These are phyloP conservation scores for Pseudocercospora musae DNA, from an alignment of 2,329 filamentous ascomycete genomes.

Conservation along the genomic window DNA sequence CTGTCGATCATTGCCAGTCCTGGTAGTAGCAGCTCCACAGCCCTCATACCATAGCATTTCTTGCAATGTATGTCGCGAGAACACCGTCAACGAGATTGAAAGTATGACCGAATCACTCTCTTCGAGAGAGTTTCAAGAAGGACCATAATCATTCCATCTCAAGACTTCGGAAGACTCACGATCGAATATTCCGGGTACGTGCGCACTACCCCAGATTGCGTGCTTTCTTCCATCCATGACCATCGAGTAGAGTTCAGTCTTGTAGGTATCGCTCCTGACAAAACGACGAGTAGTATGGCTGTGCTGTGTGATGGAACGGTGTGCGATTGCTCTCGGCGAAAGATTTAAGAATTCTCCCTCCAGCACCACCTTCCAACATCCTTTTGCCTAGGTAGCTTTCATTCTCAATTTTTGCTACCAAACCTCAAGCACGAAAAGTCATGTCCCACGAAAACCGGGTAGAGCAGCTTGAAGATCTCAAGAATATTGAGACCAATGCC, in stretches of 20 bases:
- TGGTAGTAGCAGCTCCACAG: neutral
- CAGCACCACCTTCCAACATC: neutral
- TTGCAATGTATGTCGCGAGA: neutral
- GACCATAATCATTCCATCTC: too few relatives aligned
- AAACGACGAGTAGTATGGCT: conserved; percentile 4
- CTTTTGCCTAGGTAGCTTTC: neutral
- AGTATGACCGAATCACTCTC: neutral
- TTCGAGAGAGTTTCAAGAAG: too few relatives aligned
- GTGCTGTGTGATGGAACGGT: neutral
- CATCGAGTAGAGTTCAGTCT: conserved; percentile 14
- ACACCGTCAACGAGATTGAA: neutral
- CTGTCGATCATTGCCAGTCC: neutral
- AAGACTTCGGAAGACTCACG: neutral
- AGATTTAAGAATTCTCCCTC: neutral
- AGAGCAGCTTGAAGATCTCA: conserved; percentile 30
- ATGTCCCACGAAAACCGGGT: conserved; percentile 28
- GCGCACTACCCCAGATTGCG: conserved; percentile 17
- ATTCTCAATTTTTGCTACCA: neutral
- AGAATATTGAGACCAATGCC: conserved; percentile 27
- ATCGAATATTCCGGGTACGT: neutral
- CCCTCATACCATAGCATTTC: neutral
- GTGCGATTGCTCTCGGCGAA: neutral
- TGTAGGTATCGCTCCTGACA: neutral
- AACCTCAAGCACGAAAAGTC: too few relatives aligned
- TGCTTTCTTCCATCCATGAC: conserved; percentile 13